These are phyloP conservation scores for Cladosporium halotolerans DNA, from an alignment of 2,329 filamentous ascomycete genomes.

Conservation along the genomic window DNA sequence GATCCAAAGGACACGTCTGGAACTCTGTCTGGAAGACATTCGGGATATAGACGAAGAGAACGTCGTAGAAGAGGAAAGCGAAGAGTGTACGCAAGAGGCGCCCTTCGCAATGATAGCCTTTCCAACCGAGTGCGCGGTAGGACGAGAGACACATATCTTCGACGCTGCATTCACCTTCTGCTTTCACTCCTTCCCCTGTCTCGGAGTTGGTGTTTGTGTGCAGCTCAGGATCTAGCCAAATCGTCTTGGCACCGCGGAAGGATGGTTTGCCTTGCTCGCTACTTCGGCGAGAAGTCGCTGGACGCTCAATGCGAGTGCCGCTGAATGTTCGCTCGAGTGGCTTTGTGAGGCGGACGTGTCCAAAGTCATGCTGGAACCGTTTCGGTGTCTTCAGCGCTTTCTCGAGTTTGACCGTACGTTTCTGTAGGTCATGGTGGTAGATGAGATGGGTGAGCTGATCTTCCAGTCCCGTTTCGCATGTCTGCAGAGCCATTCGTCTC, in stretches of 20 bases:
- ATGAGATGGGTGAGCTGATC: constrained; percentile 87
- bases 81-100: constrained; percentile 82
- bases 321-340: constrained; percentile 69
- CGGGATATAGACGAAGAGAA: constrained; percentile 86
- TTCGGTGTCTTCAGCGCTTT: constrained; percentile 75
- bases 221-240: constrained; percentile 68
- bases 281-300: constrained; percentile 20
- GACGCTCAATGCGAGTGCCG: constrained; percentile 63
- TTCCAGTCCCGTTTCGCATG: constrained; percentile 80
- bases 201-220: neutral
- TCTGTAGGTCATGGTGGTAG: constrained; percentile 90
- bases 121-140: constrained; percentile 80
- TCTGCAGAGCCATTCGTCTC: constrained; percentile 68
- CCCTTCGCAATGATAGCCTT: constrained; percentile 89
- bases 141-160: constrained; percentile 89
- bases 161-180: constrained; percentile 69
- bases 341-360: constrained; percentile 70
- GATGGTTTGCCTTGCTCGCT: constrained; percentile 30
- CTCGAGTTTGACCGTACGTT: constrained; percentile 86
- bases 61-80: constrained; percentile 83
- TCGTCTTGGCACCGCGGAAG: constrained; percentile 60
- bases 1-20: constrained; percentile 86
- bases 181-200: constrained; percentile 3
- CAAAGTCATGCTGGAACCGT: constrained; percentile 86
- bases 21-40: constrained; percentile 96